A percentile compares a stretch with the other conserved stretches of the same genome.
These are phyloP conservation scores for Ulota crispa DNA, from an alignment of 225 moss, liverwort and hornwort genomes.

Conservation along the genomic window DNA sequence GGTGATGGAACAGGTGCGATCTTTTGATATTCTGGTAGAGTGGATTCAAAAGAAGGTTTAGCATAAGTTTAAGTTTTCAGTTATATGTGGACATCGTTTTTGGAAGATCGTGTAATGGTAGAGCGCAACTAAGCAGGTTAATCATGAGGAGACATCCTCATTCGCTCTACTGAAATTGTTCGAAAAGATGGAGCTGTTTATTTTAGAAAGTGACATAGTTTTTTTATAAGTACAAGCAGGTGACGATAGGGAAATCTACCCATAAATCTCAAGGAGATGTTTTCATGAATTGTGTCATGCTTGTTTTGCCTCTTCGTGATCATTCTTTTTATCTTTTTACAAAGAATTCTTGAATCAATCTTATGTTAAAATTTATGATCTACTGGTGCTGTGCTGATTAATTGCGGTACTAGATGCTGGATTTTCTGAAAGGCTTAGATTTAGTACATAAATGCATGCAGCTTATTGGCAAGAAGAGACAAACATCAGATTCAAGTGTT, in stretches of 20 bases:
- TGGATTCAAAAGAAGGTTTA: background rate
- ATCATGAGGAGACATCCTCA: background rate
- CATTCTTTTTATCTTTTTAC: background rate
- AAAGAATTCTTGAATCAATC: background rate
- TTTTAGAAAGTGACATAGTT: background rate
- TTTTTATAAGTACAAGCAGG: background rate
- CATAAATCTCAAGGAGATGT: background rate
- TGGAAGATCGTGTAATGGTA: background rate
- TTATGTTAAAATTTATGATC: background rate
- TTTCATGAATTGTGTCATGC: background rate
- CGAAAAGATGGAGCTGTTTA: background rate
- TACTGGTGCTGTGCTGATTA: background rate
- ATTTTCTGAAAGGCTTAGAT: background rate
- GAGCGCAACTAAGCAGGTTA: background rate
- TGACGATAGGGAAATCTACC: background rate
- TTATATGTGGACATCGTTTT: background rate
- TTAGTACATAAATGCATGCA: slow-evolving; percentile 25
- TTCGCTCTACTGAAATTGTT: background rate
- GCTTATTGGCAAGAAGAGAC: slow-evolving; percentile 58
- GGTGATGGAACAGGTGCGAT: slow-evolving; percentile 84
- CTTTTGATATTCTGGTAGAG: background rate
- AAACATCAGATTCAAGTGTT: slow-evolving; percentile 14
- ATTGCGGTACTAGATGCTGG: background rate
- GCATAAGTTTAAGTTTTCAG: background rate
- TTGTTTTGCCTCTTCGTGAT: background rate